Conservation (phyloP, 2,329 filamentous ascomycete species). For the Calonectria hawksworthii region DNA sequence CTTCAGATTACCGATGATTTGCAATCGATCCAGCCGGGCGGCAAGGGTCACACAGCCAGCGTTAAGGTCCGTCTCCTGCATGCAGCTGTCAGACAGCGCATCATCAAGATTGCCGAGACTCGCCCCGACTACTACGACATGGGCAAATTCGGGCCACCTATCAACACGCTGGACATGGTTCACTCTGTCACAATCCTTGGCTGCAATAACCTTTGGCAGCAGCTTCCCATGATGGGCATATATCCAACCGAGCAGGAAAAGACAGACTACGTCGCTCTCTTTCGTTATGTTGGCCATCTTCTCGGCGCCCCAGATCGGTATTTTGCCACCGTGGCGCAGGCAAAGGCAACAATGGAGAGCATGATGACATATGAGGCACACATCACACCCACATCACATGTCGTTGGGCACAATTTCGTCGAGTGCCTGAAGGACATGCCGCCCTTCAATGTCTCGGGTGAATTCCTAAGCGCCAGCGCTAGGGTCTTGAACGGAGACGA, state of each 20-base stretch:
- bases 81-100: slow-evolving; percentile 73
- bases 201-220: slow-evolving; percentile 72
- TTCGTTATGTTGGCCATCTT: slow-evolving; percentile 50
- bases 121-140: slow-evolving; percentile 73
- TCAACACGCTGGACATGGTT: slow-evolving; percentile 76
- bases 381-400: slow-evolving; percentile 50
- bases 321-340: slow-evolving; percentile 40
- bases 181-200: slow-evolving; percentile 75
- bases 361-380: slow-evolving; percentile 51
- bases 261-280: slow-evolving; percentile 74
- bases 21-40: slow-evolving; percentile 72
- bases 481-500: slow-evolving; percentile 54
- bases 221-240: slow-evolving; percentile 74
- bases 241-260: slow-evolving; percentile 69
- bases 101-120: slow-evolving; percentile 67
- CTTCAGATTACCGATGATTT: slow-evolving; percentile 73
- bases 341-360: slow-evolving; percentile 52
- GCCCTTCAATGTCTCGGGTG: slow-evolving; percentile 52
- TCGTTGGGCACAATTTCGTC: slow-evolving; percentile 56
- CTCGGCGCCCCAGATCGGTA: slow-evolving; percentile 46
- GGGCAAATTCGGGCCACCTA: slow-evolving; percentile 70
- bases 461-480: slow-evolving; percentile 32
- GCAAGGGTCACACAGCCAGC: slow-evolving; percentile 71
- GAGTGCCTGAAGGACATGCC: slow-evolving; percentile 52
- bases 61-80: slow-evolving; percentile 77